Conservation (phyloP, 306 rosid species). For the Quercus rubra region DNA sequence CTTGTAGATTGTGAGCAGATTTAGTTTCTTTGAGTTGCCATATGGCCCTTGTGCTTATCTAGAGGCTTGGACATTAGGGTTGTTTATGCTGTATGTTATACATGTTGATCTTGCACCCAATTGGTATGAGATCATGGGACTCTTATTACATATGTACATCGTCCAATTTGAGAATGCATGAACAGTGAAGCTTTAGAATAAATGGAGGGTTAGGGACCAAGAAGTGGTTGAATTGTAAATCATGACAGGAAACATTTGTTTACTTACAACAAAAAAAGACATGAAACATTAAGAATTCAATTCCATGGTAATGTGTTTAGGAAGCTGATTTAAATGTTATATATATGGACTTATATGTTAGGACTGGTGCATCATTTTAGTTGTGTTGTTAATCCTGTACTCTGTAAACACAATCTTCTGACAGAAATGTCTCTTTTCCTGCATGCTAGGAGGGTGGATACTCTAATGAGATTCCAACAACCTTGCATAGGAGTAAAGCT, state of each 20-base stretch:
- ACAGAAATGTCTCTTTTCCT: neutral
- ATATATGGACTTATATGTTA: neutral
- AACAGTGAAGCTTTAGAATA: neutral
- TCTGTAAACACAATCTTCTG: slow-evolving; percentile 11
- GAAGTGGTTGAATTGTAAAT: neutral
- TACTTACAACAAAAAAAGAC: too few species aligned
- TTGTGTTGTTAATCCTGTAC: neutral
- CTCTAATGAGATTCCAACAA: slow-evolving; percentile 57
- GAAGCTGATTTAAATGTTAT: neutral
- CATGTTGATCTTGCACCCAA: neutral
- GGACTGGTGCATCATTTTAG: slow-evolving; percentile 7
- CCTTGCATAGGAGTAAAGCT: slow-evolving; percentile 92
- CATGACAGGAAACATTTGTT: neutral
- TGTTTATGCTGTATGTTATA: neutral
- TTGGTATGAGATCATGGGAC: neutral
- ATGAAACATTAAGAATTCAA: neutral
- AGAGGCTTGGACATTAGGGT: neutral
- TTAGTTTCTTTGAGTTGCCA: too few species aligned
- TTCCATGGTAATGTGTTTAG: neutral
- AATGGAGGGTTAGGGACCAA: neutral
- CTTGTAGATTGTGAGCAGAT: too few species aligned
- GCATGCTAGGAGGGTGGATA: slow-evolving; percentile 74
- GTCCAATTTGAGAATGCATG: neutral
- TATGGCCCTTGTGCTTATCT: too few species aligned
- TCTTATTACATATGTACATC: neutral